Conservation (phyloP, 2,329 filamentous ascomycete genomes). For the Nakataea oryzae region DNA sequence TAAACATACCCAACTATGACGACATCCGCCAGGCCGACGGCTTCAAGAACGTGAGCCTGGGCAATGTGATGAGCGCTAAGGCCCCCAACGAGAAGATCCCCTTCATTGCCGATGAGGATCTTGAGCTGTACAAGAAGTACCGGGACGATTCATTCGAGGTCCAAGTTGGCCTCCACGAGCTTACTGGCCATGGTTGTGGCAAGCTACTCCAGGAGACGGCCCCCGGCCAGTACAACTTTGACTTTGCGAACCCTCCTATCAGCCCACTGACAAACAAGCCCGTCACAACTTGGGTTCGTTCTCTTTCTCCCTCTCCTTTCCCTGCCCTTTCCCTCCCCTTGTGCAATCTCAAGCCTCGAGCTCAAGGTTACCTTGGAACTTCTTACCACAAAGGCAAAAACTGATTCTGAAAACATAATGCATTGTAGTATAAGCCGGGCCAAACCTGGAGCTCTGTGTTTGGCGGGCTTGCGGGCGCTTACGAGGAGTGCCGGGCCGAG, state of each 20-base stretch:
- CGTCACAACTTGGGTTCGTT: constrained; percentile 54
- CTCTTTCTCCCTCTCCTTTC: background rate
- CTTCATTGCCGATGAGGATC: constrained; percentile 72
- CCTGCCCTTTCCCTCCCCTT: background rate
- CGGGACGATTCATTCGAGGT: constrained; percentile 87
- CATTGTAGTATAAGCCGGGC: constrained; percentile 68
- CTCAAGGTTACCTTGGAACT: no score
- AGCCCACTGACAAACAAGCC: constrained; percentile 72
- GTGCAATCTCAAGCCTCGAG: no score
- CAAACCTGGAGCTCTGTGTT: constrained; percentile 95
- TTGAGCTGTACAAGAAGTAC: constrained; percentile 69
- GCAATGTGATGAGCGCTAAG: constrained; percentile 86
- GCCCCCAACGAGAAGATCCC: constrained; percentile 86
- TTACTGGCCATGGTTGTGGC: constrained; percentile 79
- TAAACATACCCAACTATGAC: constrained; percentile 63
- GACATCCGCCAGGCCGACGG: constrained; percentile 72
- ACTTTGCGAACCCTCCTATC: constrained; percentile 67
- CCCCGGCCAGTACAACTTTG: constrained; percentile 79
- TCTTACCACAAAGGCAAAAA: background rate
- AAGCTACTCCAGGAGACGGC: constrained; percentile 87
- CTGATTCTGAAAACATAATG: background rate
- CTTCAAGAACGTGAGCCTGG: constrained; percentile 89
- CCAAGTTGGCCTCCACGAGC: constrained; percentile 88
- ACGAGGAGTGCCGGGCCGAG: constrained; percentile 91
- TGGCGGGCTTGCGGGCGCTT: constrained; percentile 74